A percentile compares a stretch with the other conserved stretches of the same genome.
phyloP scores from a whole-genome alignment of 2,329 filamentous ascomycete species.

The Colletotrichum sp. region DNA sequence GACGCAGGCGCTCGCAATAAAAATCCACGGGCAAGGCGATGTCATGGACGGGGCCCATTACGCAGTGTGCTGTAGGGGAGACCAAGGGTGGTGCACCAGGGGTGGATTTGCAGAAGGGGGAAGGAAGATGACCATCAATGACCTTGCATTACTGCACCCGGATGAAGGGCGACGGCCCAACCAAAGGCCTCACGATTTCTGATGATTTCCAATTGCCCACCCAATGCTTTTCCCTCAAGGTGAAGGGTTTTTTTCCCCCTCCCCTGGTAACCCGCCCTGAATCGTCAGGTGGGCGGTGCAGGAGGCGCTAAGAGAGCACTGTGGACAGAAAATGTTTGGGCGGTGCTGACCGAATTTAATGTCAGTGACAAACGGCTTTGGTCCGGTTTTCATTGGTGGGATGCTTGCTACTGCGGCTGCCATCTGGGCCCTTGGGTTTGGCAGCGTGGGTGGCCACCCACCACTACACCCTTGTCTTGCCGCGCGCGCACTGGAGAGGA shows the following conservation, averaged over 20 bases:
- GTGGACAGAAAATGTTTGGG: background rate
- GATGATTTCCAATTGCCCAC: background rate
- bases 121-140: background rate
- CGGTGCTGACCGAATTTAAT: background rate
- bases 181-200: background rate
- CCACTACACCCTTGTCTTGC: background rate
- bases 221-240: background rate
- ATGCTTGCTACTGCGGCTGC: background rate
- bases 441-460: background rate
- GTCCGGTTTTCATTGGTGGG: background rate
- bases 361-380: conserved; percentile 12
- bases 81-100: background rate
- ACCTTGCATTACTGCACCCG: background rate
- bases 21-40: background rate
- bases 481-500: background rate
- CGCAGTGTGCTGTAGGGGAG: background rate
- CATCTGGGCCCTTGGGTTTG: background rate
- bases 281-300: background rate
- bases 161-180: background rate
- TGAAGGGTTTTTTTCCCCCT: background rate
- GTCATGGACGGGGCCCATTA: background rate
- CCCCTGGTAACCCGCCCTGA: background rate
- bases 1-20: background rate
- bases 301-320: background rate
- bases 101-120: background rate